These are phyloP conservation scores for Fraxinus baroniana DNA, from an alignment of 305 asterid species.

Conservation along the genomic window DNA sequence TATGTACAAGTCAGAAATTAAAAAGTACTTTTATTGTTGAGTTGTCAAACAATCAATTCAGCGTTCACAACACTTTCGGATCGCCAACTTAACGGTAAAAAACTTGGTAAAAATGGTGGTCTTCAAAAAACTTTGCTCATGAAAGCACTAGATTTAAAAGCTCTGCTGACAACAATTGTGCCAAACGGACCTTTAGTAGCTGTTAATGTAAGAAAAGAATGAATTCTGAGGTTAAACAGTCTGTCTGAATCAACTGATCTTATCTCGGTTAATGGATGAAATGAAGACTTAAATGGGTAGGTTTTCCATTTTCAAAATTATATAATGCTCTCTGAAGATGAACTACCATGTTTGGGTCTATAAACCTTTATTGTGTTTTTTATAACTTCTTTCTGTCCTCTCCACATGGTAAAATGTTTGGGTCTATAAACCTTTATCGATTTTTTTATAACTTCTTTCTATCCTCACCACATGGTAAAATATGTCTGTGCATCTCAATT, in stretches of 20 bases:
- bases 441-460: constrained; percentile 14
- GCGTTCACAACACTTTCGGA: neutral
- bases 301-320: constrained; percentile 2
- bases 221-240: neutral
- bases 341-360: constrained; percentile 16
- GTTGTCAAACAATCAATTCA: neutral
- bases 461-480: constrained; percentile 24
- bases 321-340: constrained; percentile 12
- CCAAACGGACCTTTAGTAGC: neutral
- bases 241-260: neutral
- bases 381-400: constrained; percentile 17
- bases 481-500: constrained; percentile 21
- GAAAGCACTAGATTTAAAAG: neutral
- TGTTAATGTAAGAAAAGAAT: neutral
- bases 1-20: neutral
- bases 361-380: constrained; percentile 22
- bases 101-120: neutral
- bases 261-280: neutral
- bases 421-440: constrained; percentile 20
- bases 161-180: neutral
- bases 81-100: neutral
- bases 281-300: neutral
- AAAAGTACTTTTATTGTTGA: neutral
- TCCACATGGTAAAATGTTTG: constrained; percentile 23
- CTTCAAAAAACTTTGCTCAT: neutral